Conservation (phyloP, 2,329 filamentous ascomycete genomes). For the Colletotrichum brevisporum region DNA sequence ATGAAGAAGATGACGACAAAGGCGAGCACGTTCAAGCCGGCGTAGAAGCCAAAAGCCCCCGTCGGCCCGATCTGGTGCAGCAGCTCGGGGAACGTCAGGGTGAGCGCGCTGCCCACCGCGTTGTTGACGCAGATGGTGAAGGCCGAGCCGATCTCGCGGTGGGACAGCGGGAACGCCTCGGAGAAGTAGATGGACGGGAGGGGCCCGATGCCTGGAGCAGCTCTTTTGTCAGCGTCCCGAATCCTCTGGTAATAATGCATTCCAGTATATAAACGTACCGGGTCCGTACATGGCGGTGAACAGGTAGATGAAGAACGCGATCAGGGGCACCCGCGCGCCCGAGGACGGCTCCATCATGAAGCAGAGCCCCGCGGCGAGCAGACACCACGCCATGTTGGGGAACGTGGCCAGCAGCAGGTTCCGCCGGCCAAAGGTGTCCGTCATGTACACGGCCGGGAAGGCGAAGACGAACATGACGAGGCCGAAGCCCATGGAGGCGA, state of each 20-base stretch:
- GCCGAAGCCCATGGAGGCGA: conserved; percentile 71
- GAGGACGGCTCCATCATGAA: conserved; percentile 61
- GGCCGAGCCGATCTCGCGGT: conserved; percentile 57
- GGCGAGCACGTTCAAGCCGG: conserved; percentile 70
- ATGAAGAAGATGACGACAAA: conserved; percentile 75
- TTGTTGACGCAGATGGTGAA: conserved; percentile 51
- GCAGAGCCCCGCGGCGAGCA: conserved; percentile 61
- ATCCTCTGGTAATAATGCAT: too few relatives aligned
- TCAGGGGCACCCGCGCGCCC: conserved; percentile 60
- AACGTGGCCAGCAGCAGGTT: conserved; percentile 61
- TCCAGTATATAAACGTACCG: too few relatives aligned
- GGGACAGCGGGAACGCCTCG: conserved; percentile 68
- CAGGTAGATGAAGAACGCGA: conserved; percentile 70
- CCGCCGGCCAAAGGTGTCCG: conserved; percentile 70
- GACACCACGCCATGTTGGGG: conserved; percentile 58
- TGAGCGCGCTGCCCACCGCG: conserved; percentile 46
- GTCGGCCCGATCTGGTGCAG: conserved; percentile 54
- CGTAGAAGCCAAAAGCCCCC: conserved; percentile 73
- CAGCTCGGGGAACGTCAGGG: conserved; percentile 61
- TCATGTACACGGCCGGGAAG: conserved; percentile 71
- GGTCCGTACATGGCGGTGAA: conserved; percentile 67
- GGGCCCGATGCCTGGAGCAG: conserved; percentile 46
- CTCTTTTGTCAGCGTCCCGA: conserved; percentile 15
- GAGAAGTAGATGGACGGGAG: conserved; percentile 63
- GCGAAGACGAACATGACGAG: conserved; percentile 72